Evolutionary conservation across 768 basidiomycete genomes (phyloP).

Genomic region (Boletus vinaceobasis): DNA sequence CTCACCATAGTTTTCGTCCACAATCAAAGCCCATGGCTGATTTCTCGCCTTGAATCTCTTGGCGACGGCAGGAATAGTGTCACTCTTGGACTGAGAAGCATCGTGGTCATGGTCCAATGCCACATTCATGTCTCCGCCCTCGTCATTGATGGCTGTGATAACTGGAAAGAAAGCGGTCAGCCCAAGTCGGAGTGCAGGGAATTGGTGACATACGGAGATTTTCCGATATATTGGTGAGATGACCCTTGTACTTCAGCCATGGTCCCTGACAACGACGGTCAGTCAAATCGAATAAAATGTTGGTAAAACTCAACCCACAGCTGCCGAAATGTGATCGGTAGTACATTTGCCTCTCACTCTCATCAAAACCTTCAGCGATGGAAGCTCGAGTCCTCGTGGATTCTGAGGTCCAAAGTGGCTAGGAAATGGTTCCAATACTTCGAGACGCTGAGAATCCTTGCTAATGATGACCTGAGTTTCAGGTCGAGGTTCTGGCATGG

Average conservation of each 20-base stretch:
- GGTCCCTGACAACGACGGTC: constrained; percentile 58
- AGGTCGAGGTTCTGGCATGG: constrained; percentile 70
- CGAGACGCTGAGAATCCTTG: constrained; percentile 78
- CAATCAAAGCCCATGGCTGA: constrained; percentile 91
- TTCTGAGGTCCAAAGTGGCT: constrained; percentile 64
- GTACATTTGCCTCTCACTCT: constrained; percentile 98
- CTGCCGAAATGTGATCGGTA: constrained; percentile 97
- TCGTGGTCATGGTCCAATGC: constrained; percentile 75
- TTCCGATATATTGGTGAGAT: constrained; percentile 93
- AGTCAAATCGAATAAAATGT: not conserved
- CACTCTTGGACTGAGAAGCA: constrained; percentile 42
- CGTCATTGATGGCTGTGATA: constrained; percentile 94
- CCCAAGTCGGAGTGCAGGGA: not conserved
- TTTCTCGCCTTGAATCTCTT: constrained; percentile 80
- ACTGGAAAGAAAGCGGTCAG: constrained; percentile 43
- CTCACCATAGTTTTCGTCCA: constrained; percentile 97
- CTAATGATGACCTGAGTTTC: constrained; percentile 75
- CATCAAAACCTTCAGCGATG: constrained; percentile 79
- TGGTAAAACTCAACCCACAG: constrained; percentile 48
- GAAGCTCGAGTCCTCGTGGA: constrained; percentile 65
- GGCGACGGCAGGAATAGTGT: constrained; percentile 88
- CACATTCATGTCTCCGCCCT: constrained; percentile 88
- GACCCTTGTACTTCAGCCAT: constrained; percentile 99
- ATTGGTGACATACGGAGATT: constrained; percentile 68
- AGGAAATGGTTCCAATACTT: constrained; percentile 80